Base-by-base conservation (phyloP, 2,329 filamentous ascomycete genomes). In the Fusarium sp. region DNA sequence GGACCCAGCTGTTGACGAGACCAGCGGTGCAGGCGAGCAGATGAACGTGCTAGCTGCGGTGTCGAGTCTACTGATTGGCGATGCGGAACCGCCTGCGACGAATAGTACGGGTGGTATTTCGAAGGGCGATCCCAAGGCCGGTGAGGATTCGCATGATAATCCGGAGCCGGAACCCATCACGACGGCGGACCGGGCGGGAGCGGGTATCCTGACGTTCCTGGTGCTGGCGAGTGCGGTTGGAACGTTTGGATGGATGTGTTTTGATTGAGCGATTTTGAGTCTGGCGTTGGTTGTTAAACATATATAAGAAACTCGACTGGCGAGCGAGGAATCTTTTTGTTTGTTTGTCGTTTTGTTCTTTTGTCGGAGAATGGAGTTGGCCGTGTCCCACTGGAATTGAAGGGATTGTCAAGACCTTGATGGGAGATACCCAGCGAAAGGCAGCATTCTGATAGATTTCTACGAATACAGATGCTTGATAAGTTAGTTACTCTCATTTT, bases 41-140 rank as follows among this genome's bases (percentile, higher is more conserved):
- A 89, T 91, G 84, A 88, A 86, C 42, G 89, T 88, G 1, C 80
- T 91, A 11, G 86, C 86, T 12, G 85, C 89, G 7, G 85, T 92
- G 18, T 86, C 86, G 18, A 84, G 84, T 7, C 82, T 87, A 11
- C 76, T 90, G 22, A 83, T 89, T 18, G 77, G 81, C 12, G 78
- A 84, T 14, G 83, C 81, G 4, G 79, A 76, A 4, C 79, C 79
- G 1, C 84, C 87, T 0, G 83, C 86, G 3, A 88, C 86, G 0
- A 85, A 85, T 8, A 66, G 52, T 1, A 87, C 85, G 3, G 89
- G 88, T 20, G 90, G 89, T 47, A 89, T 83, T 0, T 86, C 84
- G 7, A 80, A 78, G 66, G 85, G 85, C 1, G 79, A 87, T 48
- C 80, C 82, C 0, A 81, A 82, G 9, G 85, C 84, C 1, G 84